Conservation (phyloP, 164 flowering plant genomes). For the Magnolia officinalis region DNA sequence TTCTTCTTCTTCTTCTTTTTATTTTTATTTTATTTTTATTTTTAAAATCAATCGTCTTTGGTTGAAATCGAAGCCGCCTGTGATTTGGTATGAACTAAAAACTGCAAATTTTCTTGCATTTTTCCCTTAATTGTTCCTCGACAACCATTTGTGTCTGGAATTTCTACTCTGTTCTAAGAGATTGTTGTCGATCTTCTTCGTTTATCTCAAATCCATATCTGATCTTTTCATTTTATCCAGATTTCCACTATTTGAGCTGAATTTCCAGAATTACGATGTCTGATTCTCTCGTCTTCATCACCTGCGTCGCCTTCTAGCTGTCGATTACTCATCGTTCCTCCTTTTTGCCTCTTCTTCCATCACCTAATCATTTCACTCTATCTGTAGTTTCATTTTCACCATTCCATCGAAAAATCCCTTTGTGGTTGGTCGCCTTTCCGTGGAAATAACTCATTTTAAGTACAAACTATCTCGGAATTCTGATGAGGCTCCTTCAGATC, state of each 20-base stretch:
- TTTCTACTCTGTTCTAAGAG: too few species aligned
- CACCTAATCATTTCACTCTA: background rate
- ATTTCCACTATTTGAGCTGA: background rate
- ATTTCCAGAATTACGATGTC: background rate
- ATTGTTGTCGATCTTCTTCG: too few species aligned
- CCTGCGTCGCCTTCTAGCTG: background rate
- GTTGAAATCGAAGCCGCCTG: background rate
- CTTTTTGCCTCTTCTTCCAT: background rate
- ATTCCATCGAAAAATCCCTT: too few species aligned
- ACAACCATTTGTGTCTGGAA: background rate
- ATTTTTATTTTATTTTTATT: too few species aligned
- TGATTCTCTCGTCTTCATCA: background rate
- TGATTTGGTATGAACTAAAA: too few species aligned
- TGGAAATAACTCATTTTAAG: too few species aligned
- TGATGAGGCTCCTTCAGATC: conserved; percentile 14
- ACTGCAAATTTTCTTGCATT: too few species aligned
- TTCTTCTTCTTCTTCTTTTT: background rate
- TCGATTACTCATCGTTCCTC: background rate
- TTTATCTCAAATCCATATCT: too few species aligned
- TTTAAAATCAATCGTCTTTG: background rate
- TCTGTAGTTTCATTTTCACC: background rate
- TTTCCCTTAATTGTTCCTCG: too few species aligned
- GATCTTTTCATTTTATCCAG: background rate
- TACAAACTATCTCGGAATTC: background rate
- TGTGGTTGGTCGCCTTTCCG: too few species aligned